Evolutionary conservation across 192 early-diverging fungal genomes (phyloP).

Genomic region (Podila minutissima): DNA sequence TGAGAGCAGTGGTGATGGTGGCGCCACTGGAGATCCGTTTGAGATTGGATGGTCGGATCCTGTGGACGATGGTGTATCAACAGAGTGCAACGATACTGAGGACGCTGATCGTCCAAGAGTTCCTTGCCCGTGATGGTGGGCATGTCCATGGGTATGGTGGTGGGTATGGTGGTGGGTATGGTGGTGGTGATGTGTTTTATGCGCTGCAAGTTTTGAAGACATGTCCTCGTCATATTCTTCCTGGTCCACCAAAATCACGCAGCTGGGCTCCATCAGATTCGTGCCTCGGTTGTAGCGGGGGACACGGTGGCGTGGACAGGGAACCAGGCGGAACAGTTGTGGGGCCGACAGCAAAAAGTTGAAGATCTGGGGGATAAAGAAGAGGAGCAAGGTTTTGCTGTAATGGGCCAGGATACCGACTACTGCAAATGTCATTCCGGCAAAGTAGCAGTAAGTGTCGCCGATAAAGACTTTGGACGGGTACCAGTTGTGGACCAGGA

Average conservation of each 20-base stretch:
- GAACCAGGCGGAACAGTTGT: conserved; percentile 93
- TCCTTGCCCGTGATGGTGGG: background rate
- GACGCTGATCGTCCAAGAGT: conserved; percentile 23
- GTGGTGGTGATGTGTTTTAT: conserved; percentile 25
- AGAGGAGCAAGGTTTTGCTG: conserved; percentile 91
- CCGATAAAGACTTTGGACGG: conserved; percentile 95
- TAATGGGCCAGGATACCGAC: conserved; percentile 95
- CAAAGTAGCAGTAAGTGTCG: conserved; percentile 98
- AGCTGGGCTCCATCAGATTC: conserved; percentile 35
- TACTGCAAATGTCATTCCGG: conserved; percentile 99
- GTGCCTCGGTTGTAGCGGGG: conserved; percentile 67
- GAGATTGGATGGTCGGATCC: background rate
- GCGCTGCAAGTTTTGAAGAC: conserved; percentile 10
- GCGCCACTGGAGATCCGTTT: background rate
- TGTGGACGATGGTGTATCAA: background rate
- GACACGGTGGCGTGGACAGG: conserved; percentile 96
- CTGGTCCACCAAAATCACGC: conserved; percentile 27
- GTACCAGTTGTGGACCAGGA: conserved; percentile 92
- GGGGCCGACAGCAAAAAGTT: conserved; percentile 97
- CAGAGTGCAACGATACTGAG: conserved; percentile 3
- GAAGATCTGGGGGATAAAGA: conserved; percentile 97
- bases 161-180: background rate
- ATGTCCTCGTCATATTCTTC: conserved; percentile 14
- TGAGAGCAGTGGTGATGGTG: background rate
- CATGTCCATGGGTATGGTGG: no score